Conservation (phyloP, 2,329 filamentous ascomycete species). For the Didymosphaeria variabile region DNA sequence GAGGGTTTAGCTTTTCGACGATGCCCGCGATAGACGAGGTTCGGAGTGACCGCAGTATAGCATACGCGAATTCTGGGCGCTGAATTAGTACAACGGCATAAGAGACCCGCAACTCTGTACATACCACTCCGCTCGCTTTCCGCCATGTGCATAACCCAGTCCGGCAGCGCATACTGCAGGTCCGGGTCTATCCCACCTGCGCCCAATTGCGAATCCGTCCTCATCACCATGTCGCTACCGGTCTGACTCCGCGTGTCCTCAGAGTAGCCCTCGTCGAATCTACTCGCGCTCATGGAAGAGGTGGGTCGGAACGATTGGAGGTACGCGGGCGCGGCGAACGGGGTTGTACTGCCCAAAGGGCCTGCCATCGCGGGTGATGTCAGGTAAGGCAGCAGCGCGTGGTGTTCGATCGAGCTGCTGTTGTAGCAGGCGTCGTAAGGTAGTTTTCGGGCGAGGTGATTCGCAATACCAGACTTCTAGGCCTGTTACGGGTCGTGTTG, state of each 20-base stretch:
- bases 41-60: constrained; percentile 78
- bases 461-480: not conserved
- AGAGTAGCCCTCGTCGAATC: constrained; percentile 85
- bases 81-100: not conserved
- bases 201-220: constrained; percentile 45
- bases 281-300: constrained; percentile 48
- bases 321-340: constrained; percentile 45
- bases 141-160: constrained; percentile 63
- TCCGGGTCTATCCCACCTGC: constrained; percentile 46
- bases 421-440: not conserved
- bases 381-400: not conserved
- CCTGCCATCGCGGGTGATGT: constrained; percentile 42
- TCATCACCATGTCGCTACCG: constrained; percentile 53
- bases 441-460: not conserved
- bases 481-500: not conserved
- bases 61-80: constrained; percentile 78
- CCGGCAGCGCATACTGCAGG: constrained; percentile 55
- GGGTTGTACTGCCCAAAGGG: constrained; percentile 33
- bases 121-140: constrained; percentile 66
- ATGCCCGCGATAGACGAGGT: constrained; percentile 83
- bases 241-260: constrained; percentile 70
- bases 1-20: constrained; percentile 79
- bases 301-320: constrained; percentile 48
- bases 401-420: not conserved
- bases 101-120: constrained; percentile 20